Percentiles rank a stretch among this genome's conserved stretches.
Evolutionary conservation across 1,284 basidiomycete species (phyloP).

Genomic region (Polyporus tsugae): DNA sequence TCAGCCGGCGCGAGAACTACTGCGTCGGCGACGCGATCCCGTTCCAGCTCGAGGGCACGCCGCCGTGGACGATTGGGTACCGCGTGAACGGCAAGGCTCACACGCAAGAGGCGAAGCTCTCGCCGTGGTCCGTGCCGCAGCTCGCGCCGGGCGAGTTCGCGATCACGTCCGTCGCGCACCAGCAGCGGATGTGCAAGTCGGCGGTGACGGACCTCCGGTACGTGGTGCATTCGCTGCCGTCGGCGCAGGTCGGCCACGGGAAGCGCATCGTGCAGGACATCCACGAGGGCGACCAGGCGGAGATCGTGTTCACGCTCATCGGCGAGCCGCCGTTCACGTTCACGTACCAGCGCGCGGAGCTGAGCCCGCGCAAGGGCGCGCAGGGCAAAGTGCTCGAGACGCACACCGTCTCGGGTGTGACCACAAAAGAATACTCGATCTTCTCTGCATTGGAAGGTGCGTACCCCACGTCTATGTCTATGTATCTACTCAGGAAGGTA

Average conservation of each 20-base stretch:
- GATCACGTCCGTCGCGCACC: slow-evolving; percentile 89
- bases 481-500: background rate
- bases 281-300: slow-evolving; percentile 93
- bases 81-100: slow-evolving; percentile 81
- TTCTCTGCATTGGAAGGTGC: slow-evolving; percentile 88
- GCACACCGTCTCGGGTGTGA: slow-evolving; percentile 86
- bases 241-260: slow-evolving; percentile 88
- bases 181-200: slow-evolving; percentile 89
- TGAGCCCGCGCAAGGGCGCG: slow-evolving; percentile 66
- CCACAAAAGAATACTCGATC: slow-evolving; percentile 83
- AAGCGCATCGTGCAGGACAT: slow-evolving; percentile 85
- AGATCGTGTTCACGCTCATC: slow-evolving; percentile 88
- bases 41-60: slow-evolving; percentile 93
- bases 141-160: slow-evolving; percentile 85
- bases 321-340: slow-evolving; percentile 97
- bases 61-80: slow-evolving; percentile 97
- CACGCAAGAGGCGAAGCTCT: slow-evolving; percentile 78
- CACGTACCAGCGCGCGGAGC: slow-evolving; percentile 87
- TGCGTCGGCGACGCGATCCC: slow-evolving; percentile 93
- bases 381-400: slow-evolving; percentile 86
- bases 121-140: slow-evolving; percentile 86
- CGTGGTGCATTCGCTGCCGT: slow-evolving; percentile 84
- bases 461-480: slow-evolving; percentile 33
- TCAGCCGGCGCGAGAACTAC: slow-evolving; percentile 81
- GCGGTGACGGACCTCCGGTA: slow-evolving; percentile 81